phyloP scores from a whole-genome alignment of 495 filamentous ascomycete species.

The Neurospora tetrasperma region DNA sequence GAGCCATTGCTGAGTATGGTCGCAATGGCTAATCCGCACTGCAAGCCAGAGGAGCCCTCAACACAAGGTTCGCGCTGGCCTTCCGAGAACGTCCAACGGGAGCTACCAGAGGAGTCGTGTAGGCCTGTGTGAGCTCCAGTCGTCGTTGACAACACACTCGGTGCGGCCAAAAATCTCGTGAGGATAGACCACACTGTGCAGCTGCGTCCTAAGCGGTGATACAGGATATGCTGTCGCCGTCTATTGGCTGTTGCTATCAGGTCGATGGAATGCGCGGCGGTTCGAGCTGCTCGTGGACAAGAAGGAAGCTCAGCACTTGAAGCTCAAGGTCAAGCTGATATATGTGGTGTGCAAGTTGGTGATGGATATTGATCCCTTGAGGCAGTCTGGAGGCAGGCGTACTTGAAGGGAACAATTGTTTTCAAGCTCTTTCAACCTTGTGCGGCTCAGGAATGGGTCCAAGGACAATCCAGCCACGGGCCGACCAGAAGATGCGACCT shows the following conservation, averaged over 20 bases:
- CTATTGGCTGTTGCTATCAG: background rate
- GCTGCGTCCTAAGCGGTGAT: background rate
- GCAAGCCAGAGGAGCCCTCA: background rate
- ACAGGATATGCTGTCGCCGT: background rate
- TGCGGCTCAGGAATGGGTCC: background rate
- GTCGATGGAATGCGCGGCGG: background rate
- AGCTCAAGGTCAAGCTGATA: background rate
- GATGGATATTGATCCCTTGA: background rate
- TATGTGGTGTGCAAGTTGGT: background rate
- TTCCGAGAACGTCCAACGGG: background rate
- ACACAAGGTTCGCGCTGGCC: background rate
- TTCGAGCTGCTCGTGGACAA: background rate
- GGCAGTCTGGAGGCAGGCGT: background rate
- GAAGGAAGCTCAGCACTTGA: background rate
- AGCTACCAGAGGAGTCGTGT: background rate
- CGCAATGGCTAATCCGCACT: background rate
- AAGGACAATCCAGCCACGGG: background rate
- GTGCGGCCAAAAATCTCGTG: background rate
- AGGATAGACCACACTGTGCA: background rate
- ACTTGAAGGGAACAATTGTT: background rate
- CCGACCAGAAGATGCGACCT: background rate
- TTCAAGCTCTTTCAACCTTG: background rate
- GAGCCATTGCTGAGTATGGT: slow-evolving; percentile 37
- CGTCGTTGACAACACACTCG: background rate
- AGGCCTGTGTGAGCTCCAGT: background rate